A percentile compares a stretch with the other conserved stretches of the same genome.
phyloP scores from a whole-genome alignment of 1,139 yeast genomes.

The Ogataea hybrid region DNA sequence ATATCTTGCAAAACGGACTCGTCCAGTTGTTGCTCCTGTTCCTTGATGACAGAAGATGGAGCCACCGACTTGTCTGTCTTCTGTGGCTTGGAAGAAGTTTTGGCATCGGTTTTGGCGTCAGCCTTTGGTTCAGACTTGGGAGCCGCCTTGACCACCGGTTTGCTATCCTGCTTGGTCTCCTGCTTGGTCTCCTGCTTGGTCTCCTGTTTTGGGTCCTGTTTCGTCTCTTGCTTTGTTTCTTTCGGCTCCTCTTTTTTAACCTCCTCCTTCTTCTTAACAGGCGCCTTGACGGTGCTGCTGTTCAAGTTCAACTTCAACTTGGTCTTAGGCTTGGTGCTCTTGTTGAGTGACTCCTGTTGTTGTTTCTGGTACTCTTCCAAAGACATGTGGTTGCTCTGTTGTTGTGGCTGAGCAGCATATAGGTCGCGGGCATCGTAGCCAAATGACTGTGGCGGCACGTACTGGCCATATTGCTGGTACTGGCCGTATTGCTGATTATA shows the following conservation, averaged over 20 bases:
- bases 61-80: slow-evolving; percentile 24
- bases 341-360: slow-evolving; percentile 43
- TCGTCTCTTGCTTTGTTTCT: slow-evolving; percentile 21
- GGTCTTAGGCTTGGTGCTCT: slow-evolving; percentile 52
- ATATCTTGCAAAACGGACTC: slow-evolving; percentile 85
- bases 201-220: slow-evolving; percentile 16
- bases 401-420: slow-evolving; percentile 17
- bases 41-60: slow-evolving; percentile 59
- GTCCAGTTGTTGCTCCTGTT: slow-evolving; percentile 85
- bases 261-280: slow-evolving; percentile 46
- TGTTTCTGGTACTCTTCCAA: slow-evolving; percentile 85
- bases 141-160: neutral
- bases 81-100: neutral
- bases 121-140: slow-evolving; percentile 27
- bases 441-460: slow-evolving; percentile 18
- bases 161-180: slow-evolving; percentile 1
- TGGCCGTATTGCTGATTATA: slow-evolving; percentile 29
- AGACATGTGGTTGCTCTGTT: slow-evolving; percentile 56
- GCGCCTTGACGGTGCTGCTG: slow-evolving; percentile 64
- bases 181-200: slow-evolving; percentile 26
- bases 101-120: slow-evolving; percentile 1
- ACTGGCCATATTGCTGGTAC: slow-evolving; percentile 5
- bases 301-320: slow-evolving; percentile 66
- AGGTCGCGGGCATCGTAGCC: slow-evolving; percentile 23
- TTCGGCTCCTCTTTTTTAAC: slow-evolving; percentile 9